Percentiles rank a stretch among this genome's conserved stretches.
These are phyloP conservation scores for Colletotrichum magnum DNA, from an alignment of 2,329 filamentous ascomycete genomes.

Conservation along the genomic window DNA sequence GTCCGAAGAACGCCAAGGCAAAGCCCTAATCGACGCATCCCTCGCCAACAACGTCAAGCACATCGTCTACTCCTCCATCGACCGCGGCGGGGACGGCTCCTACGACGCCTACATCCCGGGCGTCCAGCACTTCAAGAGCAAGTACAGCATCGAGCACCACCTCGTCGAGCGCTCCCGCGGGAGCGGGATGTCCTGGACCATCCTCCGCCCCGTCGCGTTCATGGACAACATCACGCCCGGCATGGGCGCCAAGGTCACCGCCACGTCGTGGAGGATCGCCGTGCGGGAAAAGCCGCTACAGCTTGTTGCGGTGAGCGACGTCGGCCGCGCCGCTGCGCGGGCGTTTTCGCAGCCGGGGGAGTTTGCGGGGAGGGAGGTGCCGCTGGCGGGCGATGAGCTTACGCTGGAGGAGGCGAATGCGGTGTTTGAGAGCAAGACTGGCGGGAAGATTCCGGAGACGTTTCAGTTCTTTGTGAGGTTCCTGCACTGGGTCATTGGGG, in stretches of 20 bases:
- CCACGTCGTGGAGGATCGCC: constrained; percentile 49
- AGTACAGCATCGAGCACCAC: constrained; percentile 73
- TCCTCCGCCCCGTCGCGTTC: constrained; percentile 74
- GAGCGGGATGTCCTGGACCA: constrained; percentile 69
- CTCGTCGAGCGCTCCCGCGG: constrained; percentile 62
- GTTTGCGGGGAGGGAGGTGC: constrained; percentile 50
- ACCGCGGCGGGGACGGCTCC: constrained; percentile 67
- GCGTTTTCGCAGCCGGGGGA: constrained; percentile 55
- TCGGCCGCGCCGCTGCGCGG: constrained; percentile 61
- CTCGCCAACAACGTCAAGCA: constrained; percentile 68
- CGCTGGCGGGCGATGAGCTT: constrained; percentile 61
- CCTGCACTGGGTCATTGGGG: constrained; percentile 7
- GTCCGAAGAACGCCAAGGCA: constrained; percentile 65
- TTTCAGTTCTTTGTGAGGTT: constrained; percentile 8
- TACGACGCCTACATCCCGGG: constrained; percentile 66
- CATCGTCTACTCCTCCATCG: constrained; percentile 75
- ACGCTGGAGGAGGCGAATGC: constrained; percentile 46
- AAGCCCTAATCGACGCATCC: constrained; percentile 69
- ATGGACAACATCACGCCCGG: constrained; percentile 66
- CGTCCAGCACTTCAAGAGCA: constrained; percentile 74
- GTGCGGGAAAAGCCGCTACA: constrained; percentile 53
- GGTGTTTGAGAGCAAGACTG: neutral
- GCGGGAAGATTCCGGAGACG: neutral
- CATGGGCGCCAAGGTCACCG: constrained; percentile 52
- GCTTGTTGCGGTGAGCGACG: constrained; percentile 58